These are phyloP conservation scores for Entomortierella chlamydospora DNA, from an alignment of 192 early-diverging fungal genomes.

Conservation along the genomic window DNA sequence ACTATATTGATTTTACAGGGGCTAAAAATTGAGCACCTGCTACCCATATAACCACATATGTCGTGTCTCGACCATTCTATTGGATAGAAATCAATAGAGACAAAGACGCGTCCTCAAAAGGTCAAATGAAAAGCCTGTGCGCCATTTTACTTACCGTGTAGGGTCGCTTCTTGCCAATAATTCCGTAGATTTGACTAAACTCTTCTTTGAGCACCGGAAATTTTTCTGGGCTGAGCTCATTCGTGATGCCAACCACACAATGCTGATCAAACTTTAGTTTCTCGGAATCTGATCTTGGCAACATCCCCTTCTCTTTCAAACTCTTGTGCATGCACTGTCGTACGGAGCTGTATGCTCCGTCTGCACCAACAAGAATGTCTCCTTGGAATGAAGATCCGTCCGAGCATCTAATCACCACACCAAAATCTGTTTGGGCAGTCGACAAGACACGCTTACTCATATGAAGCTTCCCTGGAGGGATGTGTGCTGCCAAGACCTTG, in stretches of 20 bases:
- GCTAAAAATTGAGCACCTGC: too few relatives aligned
- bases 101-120: too few relatives aligned
- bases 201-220: slow-evolving; percentile 23
- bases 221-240: slow-evolving; percentile 28
- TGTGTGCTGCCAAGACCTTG: slow-evolving; percentile 20
- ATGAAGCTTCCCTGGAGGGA: slow-evolving; percentile 22
- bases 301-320: slow-evolving; percentile 26
- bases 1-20: too few relatives aligned
- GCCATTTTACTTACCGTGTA: slow-evolving; percentile 32
- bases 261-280: slow-evolving; percentile 53
- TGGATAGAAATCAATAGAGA: neutral
- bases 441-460: slow-evolving; percentile 44
- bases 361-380: slow-evolving; percentile 53
- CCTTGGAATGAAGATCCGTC: slow-evolving; percentile 40
- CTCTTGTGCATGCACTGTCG: slow-evolving; percentile 46
- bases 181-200: slow-evolving; percentile 18
- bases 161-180: slow-evolving; percentile 41
- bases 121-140: neutral
- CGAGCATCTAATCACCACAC: slow-evolving; percentile 31
- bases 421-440: slow-evolving; percentile 27
- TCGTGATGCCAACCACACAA: slow-evolving; percentile 46
- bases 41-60: too few relatives aligned
- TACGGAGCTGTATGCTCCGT: slow-evolving; percentile 52
- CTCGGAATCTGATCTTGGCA: slow-evolving; percentile 36
- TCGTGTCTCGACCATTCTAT: too few relatives aligned